Conservation (phyloP, 2,329 filamentous ascomycete genomes). For the Esteya vermicola region DNA sequence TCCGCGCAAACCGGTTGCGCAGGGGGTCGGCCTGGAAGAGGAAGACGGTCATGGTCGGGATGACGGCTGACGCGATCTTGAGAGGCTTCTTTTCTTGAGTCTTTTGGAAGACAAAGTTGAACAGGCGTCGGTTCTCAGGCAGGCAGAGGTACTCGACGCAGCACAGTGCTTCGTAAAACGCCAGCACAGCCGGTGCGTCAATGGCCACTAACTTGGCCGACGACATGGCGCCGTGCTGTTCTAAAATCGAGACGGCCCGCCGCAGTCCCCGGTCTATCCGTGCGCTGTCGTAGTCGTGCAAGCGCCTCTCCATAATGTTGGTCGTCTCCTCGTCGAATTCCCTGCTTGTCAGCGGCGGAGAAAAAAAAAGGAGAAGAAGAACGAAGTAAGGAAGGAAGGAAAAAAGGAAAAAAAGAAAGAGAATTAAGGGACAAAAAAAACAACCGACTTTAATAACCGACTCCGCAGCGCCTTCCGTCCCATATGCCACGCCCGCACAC, state of each 20-base stretch:
- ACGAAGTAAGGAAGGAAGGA: neutral
- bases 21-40: constrained; percentile 59
- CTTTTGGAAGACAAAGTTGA: constrained; percentile 71
- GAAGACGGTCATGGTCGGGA: constrained; percentile 75
- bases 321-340: constrained; percentile 26
- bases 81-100: constrained; percentile 69
- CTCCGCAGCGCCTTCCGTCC: constrained; percentile 49
- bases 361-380: neutral
- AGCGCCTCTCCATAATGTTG: constrained; percentile 23
- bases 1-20: constrained; percentile 52
- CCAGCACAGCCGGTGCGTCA: constrained; percentile 50
- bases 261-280: constrained; percentile 25
- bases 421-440: neutral
- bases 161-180: constrained; percentile 79
- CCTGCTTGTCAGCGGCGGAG: constrained; percentile 6
- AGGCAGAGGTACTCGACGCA: constrained; percentile 60
- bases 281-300: constrained; percentile 22
- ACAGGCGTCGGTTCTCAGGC: constrained; percentile 39
- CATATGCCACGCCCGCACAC: constrained; percentile 62
- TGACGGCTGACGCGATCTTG: constrained; percentile 54
- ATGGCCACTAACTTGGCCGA: constrained; percentile 30
- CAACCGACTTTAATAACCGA: constrained; percentile 42
- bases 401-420: neutral
- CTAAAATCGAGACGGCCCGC: constrained; percentile 33
- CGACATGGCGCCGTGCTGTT: constrained; percentile 30